A percentile compares a stretch with the other conserved stretches of the same genome.
Evolutionary conservation across 345 rosid genomes (phyloP).

Genomic region (Kandelia obovata): DNA sequence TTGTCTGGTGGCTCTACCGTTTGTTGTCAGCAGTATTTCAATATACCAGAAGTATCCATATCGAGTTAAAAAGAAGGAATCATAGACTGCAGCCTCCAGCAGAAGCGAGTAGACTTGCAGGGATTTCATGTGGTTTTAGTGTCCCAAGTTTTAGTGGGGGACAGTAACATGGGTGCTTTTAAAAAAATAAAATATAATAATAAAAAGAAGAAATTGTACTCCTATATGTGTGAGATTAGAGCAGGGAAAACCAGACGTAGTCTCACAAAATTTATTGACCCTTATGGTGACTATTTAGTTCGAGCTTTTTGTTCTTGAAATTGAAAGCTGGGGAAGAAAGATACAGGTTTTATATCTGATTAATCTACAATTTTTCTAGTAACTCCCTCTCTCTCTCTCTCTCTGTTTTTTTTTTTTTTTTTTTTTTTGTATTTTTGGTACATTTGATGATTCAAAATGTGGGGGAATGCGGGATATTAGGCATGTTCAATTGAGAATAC

Average conservation of each 20-base stretch:
- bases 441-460: no score
- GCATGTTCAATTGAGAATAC: no score
- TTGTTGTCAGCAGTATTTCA: conserved; percentile 77
- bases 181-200: neutral
- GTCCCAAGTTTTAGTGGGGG: neutral
- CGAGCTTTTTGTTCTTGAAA: neutral
- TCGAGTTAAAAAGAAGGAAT: conserved; percentile 65
- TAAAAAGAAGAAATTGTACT: neutral
- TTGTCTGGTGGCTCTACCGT: conserved; percentile 77
- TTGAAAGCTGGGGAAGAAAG: no score
- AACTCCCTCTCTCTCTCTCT: no score
- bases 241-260: neutral
- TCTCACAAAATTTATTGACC: neutral
- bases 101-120: neutral
- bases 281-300: no score
- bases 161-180: neutral
- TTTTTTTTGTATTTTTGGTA: no score
- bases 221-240: neutral
- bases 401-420: no score
- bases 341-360: no score
- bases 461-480: no score
- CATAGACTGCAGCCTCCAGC: conserved; percentile 21
- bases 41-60: conserved; percentile 88
- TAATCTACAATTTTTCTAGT: no score
- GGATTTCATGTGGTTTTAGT: neutral